Evolutionary conservation across 345 rosid genomes (phyloP).

Genomic region (Hibiscus syriacus): DNA sequence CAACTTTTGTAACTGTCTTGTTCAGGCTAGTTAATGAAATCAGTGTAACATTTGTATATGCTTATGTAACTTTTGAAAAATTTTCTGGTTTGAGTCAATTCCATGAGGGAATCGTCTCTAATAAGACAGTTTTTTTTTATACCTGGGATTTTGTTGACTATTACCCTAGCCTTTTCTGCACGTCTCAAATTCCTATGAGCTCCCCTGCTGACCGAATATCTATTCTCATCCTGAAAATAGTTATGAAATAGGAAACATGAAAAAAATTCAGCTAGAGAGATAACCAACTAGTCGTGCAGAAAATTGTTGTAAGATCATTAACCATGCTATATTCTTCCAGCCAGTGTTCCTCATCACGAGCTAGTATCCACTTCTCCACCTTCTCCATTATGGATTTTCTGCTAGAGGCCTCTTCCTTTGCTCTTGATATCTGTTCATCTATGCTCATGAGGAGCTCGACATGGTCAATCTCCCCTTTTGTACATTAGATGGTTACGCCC

Average conservation of each 20-base stretch:
- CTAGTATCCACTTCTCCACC: conserved; percentile 79
- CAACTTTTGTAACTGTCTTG: neutral
- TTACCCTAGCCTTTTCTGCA: conserved; percentile 81
- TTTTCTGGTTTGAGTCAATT: conserved; percentile 6
- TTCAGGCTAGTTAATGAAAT: neutral
- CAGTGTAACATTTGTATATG: neutral
- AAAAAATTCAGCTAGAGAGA: neutral
- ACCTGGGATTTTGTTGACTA: conserved; percentile 87
- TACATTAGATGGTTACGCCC: conserved; percentile 16
- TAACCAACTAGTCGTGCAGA: conserved; percentile 5
- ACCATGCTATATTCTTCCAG: conserved; percentile 96
- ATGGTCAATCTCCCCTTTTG: conserved; percentile 79
- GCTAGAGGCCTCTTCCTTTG: conserved; percentile 87
- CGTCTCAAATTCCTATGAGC: conserved; percentile 84
- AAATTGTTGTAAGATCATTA: conserved; percentile 9
- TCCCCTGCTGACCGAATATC: conserved; percentile 91
- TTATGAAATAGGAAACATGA: neutral
- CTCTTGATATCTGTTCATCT: conserved; percentile 85
- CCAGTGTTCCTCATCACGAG: conserved; percentile 90
- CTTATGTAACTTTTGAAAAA: neutral
- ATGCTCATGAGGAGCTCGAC: conserved; percentile 69
- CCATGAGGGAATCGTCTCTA: neutral
- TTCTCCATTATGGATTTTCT: conserved; percentile 87
- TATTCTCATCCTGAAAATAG: conserved; percentile 69
- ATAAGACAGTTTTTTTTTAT: conserved; percentile 1